Evolutionary conservation across 805 yeast genomes (phyloP), one percentile per base, ranked within the genome.

Genomic region (Metschnikowia orientalis): DNA sequence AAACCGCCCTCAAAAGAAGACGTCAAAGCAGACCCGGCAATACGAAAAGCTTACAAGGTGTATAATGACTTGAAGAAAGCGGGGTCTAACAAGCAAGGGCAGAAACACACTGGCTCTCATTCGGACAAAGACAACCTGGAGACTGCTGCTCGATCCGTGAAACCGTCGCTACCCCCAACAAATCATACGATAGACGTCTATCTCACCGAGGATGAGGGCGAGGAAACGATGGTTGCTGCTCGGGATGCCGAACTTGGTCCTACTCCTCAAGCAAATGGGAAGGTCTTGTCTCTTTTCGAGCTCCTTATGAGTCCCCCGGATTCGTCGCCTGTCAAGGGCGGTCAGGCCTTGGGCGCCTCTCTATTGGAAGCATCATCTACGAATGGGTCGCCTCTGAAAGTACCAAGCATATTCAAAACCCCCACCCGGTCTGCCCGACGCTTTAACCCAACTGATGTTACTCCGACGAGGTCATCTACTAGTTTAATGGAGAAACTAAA

Each of bases 231-330:
- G 5, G 38, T 30, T n/a, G 38, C 32, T 10, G 35, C 32, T 6
- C 28, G 18, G 6, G 42, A 39, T 12, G 53, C 57, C 3, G 82
- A 77, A 39, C 52, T 85, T 8, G 95, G 95, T 0, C 95, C 95
- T 1, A 86, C 95, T 0, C 95, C 95, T 0, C 95, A 86, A 46
- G 69, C 85, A 7, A 69, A 79, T 40, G 95, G 95, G 0, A 72
- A 81, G 34, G 83, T 84, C 0, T 53, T 83, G 20, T 78, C 92
- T 11, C 65, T 86, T 4, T 80, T 86, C 50, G 95, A 85, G 40
- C 62, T 77, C 33, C 41, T 54, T 23, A 32, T 61, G 40, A 63
- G 70, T 5, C 70, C 70, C 0, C 71, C 70, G 5, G 67, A 64
- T 31, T 62, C 70, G 2, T 62, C 70, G 1, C 71, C 72, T 2